Percentiles rank a stretch among this genome's conserved stretches.
phyloP scores from a whole-genome alignment of 805 yeast genomes.

The Nakazawaea ambrosiae region DNA sequence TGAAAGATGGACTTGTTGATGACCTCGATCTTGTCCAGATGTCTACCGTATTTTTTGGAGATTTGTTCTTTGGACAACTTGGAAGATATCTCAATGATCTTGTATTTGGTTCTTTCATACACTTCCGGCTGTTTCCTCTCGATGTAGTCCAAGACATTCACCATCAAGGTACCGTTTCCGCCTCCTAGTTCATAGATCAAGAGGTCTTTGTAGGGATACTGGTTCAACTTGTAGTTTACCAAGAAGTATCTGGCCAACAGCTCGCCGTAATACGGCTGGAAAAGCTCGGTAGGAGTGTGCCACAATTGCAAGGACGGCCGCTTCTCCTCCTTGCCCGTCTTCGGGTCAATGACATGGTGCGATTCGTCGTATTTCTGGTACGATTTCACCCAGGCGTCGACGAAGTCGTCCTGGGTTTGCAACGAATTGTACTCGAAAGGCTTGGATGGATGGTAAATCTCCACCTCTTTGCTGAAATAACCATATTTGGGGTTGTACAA shows the following conservation, averaged over 20 bases:
- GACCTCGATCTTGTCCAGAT: slow-evolving; percentile 50
- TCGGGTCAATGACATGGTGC: slow-evolving; percentile 13
- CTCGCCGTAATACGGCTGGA: slow-evolving; percentile 79
- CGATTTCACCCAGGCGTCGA: slow-evolving; percentile 59
- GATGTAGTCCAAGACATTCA: slow-evolving; percentile 61
- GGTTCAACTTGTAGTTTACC: slow-evolving; percentile 60
- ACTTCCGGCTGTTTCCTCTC: slow-evolving; percentile 61
- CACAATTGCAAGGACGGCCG: slow-evolving; percentile 58
- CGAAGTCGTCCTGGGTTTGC: slow-evolving; percentile 60
- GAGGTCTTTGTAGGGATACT: slow-evolving; percentile 65
- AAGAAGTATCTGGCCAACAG: slow-evolving; percentile 77
- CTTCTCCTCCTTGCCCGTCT: slow-evolving; percentile 12
- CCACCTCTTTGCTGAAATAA: slow-evolving; percentile 72
- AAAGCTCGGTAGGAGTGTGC: slow-evolving; percentile 88
- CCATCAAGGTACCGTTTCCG: slow-evolving; percentile 84
- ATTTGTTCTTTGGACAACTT: slow-evolving; percentile 53
- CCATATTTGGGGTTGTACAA: slow-evolving; percentile 79
- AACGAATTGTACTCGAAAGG: slow-evolving; percentile 59
- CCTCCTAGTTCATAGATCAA: slow-evolving; percentile 85
- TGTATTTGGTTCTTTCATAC: slow-evolving; percentile 60
- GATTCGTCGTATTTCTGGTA: slow-evolving; percentile 44
- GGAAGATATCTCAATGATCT: slow-evolving; percentile 64
- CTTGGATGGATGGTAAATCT: slow-evolving; percentile 59
- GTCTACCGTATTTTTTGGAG: slow-evolving; percentile 29
- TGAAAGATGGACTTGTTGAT: slow-evolving; percentile 71